Base-by-base conservation (phyloP, 1,284 basidiomycete genomes). In the Entoloma clypeatum region DNA sequence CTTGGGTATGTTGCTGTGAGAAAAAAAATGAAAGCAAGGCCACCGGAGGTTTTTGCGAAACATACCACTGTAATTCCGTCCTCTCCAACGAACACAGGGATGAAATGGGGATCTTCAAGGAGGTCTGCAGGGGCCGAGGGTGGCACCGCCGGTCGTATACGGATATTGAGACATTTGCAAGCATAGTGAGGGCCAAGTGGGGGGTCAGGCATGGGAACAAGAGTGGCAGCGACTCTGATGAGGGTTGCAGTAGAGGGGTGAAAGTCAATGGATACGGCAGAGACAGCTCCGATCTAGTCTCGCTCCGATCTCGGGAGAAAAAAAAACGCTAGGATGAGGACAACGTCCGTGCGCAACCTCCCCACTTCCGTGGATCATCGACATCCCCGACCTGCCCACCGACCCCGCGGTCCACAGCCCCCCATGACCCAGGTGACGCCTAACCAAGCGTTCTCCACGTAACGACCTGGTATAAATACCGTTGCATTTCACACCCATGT, bases 161-260 rank as follows among this genome's bases (percentile, higher is more conserved):
- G 75, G 31, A 88, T 68, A 55, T 88, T 88, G 44, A 88, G 72
- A 53, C 85, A 88, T 56, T 67, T 75, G 59, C 85, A 88, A 36
- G 84, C 69, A 60, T 71, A 72, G 16, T 37, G 48, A 24, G 44
- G 33, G 45, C 47, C 53, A 32, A 39, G 37, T 41, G 43, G 36
- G 47, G 54, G 55, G 44, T 51, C 54, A 48, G 56, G 52, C 60
- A 60, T 63, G 44, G 37, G 43, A 39, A 47, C 48, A 44, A 38
- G 28, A 32, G 41, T 25, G 35, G 43, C 43, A 41, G 40, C 40
- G 39, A 50, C 47, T 39, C 51, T 48, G 45, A 50, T 48, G 46
- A 43, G 34, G 26, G 36, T 32, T 24, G 41, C 42, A 44, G 45
- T 51, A 39, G 39, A 43, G 43, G n/a, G 52, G 49, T 52, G 55